Evolutionary conservation across 345 rosid species (phyloP).

Genomic region (Aquilaria malaccensis): DNA sequence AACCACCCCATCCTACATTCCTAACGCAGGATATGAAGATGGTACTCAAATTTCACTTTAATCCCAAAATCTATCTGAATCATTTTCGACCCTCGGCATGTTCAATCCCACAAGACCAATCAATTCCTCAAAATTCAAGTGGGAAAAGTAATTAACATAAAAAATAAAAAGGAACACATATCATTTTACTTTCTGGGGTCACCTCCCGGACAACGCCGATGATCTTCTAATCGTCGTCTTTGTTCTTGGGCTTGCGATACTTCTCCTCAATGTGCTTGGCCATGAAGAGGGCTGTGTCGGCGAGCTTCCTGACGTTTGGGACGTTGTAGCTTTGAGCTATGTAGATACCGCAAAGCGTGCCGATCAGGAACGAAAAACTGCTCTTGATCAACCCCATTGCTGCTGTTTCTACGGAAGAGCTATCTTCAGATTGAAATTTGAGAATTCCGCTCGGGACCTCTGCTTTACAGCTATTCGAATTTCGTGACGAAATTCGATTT

Average conservation of each 20-base stretch:
- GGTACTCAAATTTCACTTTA: too few relatives aligned
- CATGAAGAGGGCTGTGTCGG: not conserved
- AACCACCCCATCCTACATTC: too few relatives aligned
- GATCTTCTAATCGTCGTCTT: conserved; percentile 1
- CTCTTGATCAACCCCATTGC: conserved; percentile 2
- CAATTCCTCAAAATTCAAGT: too few relatives aligned
- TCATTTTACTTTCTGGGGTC: not conserved
- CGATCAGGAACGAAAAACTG: conserved; percentile 1
- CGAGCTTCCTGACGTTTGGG: conserved; percentile 3
- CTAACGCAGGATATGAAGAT: too few relatives aligned
- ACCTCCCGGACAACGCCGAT: not conserved
- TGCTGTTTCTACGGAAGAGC: too few relatives aligned
- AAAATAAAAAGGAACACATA: not conserved
- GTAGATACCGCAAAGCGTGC: conserved; percentile 1
- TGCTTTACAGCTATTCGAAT: too few relatives aligned
- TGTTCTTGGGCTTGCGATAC: conserved; percentile 19
- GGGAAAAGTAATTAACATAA: not conserved
- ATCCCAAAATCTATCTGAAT: too few relatives aligned
- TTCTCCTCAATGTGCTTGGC: conserved; percentile 7
- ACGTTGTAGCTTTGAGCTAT: conserved; percentile 2
- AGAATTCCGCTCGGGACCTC: too few relatives aligned
- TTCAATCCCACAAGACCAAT: too few relatives aligned
- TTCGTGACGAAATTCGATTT: too few relatives aligned
- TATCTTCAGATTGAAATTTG: too few relatives aligned
- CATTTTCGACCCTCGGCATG: too few relatives aligned